Percentiles rank a stretch among this genome's conserved stretches.
These are phyloP conservation scores for Claviceps lovelessii DNA, from an alignment of 2,329 filamentous ascomycete species.

Conservation along the genomic window DNA sequence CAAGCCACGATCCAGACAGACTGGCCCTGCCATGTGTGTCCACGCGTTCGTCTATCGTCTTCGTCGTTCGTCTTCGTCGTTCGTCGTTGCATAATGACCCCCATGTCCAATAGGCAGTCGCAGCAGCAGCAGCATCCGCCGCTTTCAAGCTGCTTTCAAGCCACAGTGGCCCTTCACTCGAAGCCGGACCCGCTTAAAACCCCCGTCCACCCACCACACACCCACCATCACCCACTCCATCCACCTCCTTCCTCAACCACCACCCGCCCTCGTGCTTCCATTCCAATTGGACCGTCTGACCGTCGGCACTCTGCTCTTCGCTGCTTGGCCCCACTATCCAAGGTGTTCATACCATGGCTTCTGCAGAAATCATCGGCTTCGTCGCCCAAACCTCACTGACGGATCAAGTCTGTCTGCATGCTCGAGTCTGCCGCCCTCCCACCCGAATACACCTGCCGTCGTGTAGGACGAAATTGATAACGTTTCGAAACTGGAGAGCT, in stretches of 20 bases:
- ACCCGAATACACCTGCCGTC: neutral
- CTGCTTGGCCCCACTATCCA: constrained; percentile 3
- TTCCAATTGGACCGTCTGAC: neutral
- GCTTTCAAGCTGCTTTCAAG: no score
- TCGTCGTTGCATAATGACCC: no score
- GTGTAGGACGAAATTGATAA: constrained; percentile 1
- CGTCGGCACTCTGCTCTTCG: neutral
- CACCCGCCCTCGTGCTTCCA: neutral
- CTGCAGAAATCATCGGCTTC: constrained; percentile 8
- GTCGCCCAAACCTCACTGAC: neutral
- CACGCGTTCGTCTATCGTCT: no score
- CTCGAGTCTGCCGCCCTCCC: neutral
- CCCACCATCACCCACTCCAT: neutral
- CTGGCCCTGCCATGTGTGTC: neutral
- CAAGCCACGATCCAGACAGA: neutral
- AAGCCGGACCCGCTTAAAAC: neutral
- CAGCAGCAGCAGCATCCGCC: no score
- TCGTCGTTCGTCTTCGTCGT: no score
- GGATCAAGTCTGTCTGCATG: neutral
- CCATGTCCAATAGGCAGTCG: no score
- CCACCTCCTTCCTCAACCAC: neutral
- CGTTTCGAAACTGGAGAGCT: constrained; percentile 15
- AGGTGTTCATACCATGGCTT: neutral
- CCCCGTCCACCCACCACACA: neutral
- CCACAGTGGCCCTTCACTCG: neutral